Conservation (phyloP, 805 yeast species). For the Candida easanensis region DNA sequence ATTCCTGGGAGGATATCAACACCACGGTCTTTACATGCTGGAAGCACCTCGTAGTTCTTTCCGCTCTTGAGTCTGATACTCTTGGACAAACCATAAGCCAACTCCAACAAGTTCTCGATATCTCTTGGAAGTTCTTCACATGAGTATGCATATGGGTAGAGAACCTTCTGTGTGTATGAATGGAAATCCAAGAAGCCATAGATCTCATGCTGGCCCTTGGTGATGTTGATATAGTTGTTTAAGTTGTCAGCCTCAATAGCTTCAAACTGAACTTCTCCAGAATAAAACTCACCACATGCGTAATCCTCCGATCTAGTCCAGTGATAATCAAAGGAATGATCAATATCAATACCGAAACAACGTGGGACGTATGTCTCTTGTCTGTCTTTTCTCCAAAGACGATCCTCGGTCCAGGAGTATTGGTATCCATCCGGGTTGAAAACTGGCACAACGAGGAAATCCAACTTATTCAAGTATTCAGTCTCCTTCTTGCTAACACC, state of each 20-base stretch:
- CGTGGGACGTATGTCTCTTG: slow-evolving; percentile 65
- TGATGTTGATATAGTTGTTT: slow-evolving; percentile 43
- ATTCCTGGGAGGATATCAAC: slow-evolving; percentile 68
- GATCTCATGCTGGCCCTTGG: slow-evolving; percentile 50
- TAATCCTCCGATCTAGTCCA: slow-evolving; percentile 60
- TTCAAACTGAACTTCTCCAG: slow-evolving; percentile 73
- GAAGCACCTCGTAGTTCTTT: slow-evolving; percentile 61
- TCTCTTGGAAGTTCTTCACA: slow-evolving; percentile 75
- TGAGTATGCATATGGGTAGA: slow-evolving; percentile 80
- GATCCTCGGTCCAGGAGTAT: slow-evolving; percentile 74
- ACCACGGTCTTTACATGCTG: slow-evolving; percentile 80
- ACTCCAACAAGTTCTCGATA: slow-evolving; percentile 73
- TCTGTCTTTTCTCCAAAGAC: slow-evolving; percentile 88
- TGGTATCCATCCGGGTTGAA: slow-evolving; percentile 90
- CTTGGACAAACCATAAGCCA: slow-evolving; percentile 78
- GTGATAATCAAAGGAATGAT: slow-evolving; percentile 76
- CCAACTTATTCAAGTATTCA: slow-evolving; percentile 52
- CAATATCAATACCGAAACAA: slow-evolving; percentile 84
- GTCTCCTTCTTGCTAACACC: slow-evolving; percentile 41
- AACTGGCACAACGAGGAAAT: slow-evolving; percentile 77
- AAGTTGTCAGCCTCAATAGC: slow-evolving; percentile 55
- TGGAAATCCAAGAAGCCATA: slow-evolving; percentile 81
- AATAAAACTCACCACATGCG: slow-evolving; percentile 82
- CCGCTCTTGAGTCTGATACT: slow-evolving; percentile 66
- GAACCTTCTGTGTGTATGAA: slow-evolving; percentile 79